Base-by-base conservation (phyloP, 78 protist species). In the Dictyostelium intermedium region DNA sequence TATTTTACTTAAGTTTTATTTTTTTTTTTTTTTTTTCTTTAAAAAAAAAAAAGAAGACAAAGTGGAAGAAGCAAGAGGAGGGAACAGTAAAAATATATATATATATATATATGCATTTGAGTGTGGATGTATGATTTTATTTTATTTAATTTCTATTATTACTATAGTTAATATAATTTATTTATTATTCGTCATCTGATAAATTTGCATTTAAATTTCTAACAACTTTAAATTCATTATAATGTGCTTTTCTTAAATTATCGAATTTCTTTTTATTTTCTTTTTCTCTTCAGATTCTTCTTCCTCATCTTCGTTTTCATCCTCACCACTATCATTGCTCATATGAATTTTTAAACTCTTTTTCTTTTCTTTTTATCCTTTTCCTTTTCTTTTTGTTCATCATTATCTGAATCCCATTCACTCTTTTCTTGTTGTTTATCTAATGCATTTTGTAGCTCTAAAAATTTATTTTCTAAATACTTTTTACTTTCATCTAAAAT, bases 181-280 rank as follows among this genome's bases (percentile, higher is more conserved):
- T 50, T 80, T 56, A 25, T 82, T 60, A 45, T 6, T 80, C 87
- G 6, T 78, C 85, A 70, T 80, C 81, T 41, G 82, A 77, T 35
- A 89, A 9, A 89, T 89, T 60, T 20, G 39, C n/a, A 23, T 63
- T 80, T 69, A 70, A 14, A 13, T 66, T 32, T 61, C 53, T 41
- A 3, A 89, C 9, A 47, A n/a, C 35, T 30, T 60, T 53, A 43
- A 78, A 78, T 43, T 87, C 93, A 61, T 89, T 80, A 4, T 89
- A 89, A 69, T 89, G 94, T 23, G 94, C 78, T 35, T 89, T 89
- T 89, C 94, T 78, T 69, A 89, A 37, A 20, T 80, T 80, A 60
- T 89, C 94, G 50, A 89, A 89, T 47, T 89, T 89, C 70, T 78
- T 37, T 78, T 47, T 78, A 14, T 16, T 89, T 47, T 39, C 87